These are phyloP conservation scores for Macadamia tetraphylla DNA, from an alignment of 164 flowering plant species.

Conservation along the genomic window DNA sequence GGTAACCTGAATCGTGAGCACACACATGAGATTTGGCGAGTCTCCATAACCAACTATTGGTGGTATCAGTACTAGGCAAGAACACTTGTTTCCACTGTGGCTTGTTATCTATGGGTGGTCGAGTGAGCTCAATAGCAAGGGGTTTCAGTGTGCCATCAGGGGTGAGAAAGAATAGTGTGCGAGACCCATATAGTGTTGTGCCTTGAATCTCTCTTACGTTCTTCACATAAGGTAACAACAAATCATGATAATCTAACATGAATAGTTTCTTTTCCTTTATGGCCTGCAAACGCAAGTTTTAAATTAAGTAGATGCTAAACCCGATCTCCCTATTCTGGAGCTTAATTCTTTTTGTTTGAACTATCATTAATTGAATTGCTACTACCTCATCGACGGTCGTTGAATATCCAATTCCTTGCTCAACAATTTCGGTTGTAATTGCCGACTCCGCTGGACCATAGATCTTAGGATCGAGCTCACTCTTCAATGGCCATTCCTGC, in stretches of 20 bases:
- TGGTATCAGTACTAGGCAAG: constrained; percentile 18
- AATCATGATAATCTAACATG: constrained; percentile 34
- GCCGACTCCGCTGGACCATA: too few relatives aligned
- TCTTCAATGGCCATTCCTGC: too few relatives aligned
- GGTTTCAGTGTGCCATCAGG: constrained; percentile 26
- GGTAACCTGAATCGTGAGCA: constrained; percentile 34
- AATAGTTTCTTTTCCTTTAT: too few relatives aligned
- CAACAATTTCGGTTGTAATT: too few relatives aligned
- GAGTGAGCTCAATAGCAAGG: constrained; percentile 37
- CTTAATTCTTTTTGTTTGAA: too few relatives aligned
- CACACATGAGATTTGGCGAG: constrained; percentile 33
- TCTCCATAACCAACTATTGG: constrained; percentile 31
- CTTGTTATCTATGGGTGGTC: constrained; percentile 30
- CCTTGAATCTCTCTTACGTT: constrained; percentile 23
- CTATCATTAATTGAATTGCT: too few relatives aligned
- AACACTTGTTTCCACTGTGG: constrained; percentile 32
- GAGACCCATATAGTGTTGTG: constrained; percentile 27
- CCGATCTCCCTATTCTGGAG: too few relatives aligned
- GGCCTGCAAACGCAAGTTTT: constrained; percentile 17
- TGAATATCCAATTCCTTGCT: too few relatives aligned
- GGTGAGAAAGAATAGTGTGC: constrained; percentile 23
- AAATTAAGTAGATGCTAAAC: too few relatives aligned
- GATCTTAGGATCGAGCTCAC: too few relatives aligned
- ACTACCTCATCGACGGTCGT: too few relatives aligned
- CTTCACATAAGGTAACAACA: constrained; percentile 31